These are phyloP conservation scores for Sedum album DNA, from an alignment of 164 flowering plant genomes.

Conservation along the genomic window DNA sequence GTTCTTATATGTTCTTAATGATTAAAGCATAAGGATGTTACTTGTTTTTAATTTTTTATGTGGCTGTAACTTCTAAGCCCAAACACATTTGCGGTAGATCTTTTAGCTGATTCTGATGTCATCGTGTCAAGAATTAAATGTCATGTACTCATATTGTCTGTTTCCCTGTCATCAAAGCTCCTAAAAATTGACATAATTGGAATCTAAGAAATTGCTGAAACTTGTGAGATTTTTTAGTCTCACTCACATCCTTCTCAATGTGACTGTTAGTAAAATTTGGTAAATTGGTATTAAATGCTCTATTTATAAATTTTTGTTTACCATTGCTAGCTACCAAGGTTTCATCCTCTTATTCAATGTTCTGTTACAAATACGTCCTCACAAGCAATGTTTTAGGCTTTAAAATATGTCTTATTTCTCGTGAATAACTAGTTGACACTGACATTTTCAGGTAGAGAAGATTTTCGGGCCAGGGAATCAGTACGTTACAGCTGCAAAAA, in stretches of 20 bases:
- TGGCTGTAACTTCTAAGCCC: too few species aligned
- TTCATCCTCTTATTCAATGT: neutral
- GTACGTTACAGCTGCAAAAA: constrained; percentile 98
- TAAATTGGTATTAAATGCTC: neutral
- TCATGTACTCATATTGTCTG: neutral
- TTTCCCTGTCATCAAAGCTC: neutral
- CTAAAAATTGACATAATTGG: neutral
- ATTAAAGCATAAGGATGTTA: too few species aligned
- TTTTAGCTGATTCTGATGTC: neutral
- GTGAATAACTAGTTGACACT: neutral
- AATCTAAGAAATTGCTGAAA: neutral
- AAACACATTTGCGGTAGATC: neutral
- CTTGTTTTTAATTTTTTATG: too few species aligned
- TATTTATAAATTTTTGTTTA: neutral
- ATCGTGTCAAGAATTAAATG: neutral
- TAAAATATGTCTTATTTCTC: neutral
- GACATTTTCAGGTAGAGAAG: constrained; percentile 69
- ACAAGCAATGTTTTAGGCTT: neutral
- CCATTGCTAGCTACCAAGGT: neutral
- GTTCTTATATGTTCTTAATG: neutral
- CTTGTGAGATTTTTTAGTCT: neutral
- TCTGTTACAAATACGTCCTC: neutral
- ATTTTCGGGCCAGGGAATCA: constrained; percentile 98
- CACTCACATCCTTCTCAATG: neutral
- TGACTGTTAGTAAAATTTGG: neutral